These are phyloP conservation scores for Fusarium sp. DNA, from an alignment of 2,329 filamentous ascomycete species.

Conservation along the genomic window DNA sequence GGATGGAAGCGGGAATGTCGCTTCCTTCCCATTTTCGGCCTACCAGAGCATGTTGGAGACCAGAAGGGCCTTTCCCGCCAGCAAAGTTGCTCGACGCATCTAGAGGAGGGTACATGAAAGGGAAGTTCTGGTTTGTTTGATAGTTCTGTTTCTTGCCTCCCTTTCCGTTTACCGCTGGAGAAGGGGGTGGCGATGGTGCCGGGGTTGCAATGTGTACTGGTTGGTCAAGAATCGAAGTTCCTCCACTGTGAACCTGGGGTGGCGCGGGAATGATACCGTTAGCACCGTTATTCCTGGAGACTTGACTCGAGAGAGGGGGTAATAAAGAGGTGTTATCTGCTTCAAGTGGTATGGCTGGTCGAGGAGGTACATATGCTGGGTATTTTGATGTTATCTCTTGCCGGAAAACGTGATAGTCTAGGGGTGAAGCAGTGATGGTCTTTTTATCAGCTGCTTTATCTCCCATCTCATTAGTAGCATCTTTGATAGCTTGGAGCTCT, in stretches of 20 bases:
- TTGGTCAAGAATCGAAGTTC: constrained; percentile 88
- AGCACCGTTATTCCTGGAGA: constrained; percentile 66
- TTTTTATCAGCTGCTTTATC: constrained; percentile 72
- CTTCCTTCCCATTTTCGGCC: constrained; percentile 92
- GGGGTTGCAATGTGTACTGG: constrained; percentile 99
- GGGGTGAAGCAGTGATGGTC: constrained; percentile 89
- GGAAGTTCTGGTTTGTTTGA: constrained; percentile 98
- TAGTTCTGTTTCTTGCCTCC: constrained; percentile 99
- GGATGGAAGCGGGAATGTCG: constrained; percentile 91
- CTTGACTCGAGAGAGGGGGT: constrained; percentile 82
- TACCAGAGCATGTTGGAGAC: constrained; percentile 80
- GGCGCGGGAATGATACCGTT: constrained; percentile 70
- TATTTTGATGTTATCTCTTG: constrained; percentile 99
- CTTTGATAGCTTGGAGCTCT: constrained; percentile 79
- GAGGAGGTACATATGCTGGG: constrained; percentile 92
- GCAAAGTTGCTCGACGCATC: constrained; percentile 89
- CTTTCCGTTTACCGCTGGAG: constrained; percentile 86
- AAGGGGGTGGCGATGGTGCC: constrained; percentile 93
- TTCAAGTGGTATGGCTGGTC: constrained; percentile 83
- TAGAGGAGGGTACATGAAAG: constrained; percentile 94
- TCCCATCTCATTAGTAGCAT: constrained; percentile 70
- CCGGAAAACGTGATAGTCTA: constrained; percentile 96
- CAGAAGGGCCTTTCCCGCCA: constrained; percentile 86
- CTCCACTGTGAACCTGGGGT: constrained; percentile 63
- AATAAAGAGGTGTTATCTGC: constrained; percentile 91